Conservation (phyloP, 1,139 yeast species). For the Taphrina betulina region DNA sequence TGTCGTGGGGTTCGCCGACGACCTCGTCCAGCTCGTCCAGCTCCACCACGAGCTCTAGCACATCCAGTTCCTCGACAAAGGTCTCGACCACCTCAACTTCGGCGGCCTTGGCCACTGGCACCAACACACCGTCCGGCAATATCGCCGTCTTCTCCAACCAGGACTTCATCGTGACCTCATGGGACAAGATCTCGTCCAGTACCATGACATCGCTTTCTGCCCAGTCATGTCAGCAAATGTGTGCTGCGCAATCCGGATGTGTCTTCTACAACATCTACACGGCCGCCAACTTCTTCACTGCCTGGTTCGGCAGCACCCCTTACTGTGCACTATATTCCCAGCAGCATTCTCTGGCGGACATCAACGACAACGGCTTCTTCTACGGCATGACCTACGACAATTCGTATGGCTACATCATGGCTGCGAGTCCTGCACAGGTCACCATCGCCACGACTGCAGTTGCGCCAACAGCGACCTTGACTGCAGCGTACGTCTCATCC, state of each 20-base stretch:
- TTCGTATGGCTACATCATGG: conserved; percentile 15
- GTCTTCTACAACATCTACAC: conserved; percentile 15
- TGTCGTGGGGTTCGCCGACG: conserved; percentile 1
- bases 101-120: conserved; percentile 10
- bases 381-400: background rate
- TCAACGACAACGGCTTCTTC: background rate
- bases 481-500: background rate
- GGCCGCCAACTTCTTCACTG: background rate
- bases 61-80: background rate
- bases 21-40: background rate
- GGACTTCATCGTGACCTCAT: background rate
- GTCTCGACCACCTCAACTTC: background rate
- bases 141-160: background rate
- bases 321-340: conserved; percentile 5
- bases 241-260: conserved; percentile 3
- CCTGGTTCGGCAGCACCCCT: background rate
- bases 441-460: conserved; percentile 1
- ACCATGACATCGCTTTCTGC: conserved; percentile 6
- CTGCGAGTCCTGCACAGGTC: conserved; percentile 8
- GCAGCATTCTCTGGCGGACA: conserved; percentile 8
- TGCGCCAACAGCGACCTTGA: background rate
- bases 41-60: background rate
- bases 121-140: conserved; percentile 19
- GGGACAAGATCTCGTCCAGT: conserved; percentile 3
- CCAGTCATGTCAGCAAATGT: conserved; percentile 5